Base-by-base conservation (phyloP, 768 basidiomycete genomes). In the Mycena leptocephala region DNA sequence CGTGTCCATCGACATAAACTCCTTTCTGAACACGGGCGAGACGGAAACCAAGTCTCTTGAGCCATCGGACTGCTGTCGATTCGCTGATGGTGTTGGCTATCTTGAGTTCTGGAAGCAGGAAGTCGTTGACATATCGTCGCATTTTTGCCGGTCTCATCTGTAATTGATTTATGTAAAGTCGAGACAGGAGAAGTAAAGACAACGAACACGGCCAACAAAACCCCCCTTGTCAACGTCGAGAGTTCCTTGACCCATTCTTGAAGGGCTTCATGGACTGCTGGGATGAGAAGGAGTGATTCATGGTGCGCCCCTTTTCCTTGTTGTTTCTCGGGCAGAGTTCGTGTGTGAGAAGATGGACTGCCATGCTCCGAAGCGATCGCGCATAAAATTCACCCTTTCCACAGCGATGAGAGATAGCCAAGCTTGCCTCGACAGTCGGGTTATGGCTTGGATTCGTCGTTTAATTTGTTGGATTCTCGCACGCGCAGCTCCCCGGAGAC, bases 251-350 rank as follows among this genome's bases (percentile, higher is more conserved):
- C 46, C 46, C 58, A 77, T 26, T 55, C 61, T 28, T 74, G 35
- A 14, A 74, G 66, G 3, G 51, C 48, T 13, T 41, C 48, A 24
- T 26, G 33, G 20, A 77, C 24, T 2, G 18, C 55, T 0, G 76
- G 76, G 30, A 51, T 41, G 16, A 74, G 48, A 10, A 77, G 46
- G 22, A 68, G 28, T 0, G 66, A 68, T 20, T 65, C 55, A 18
- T 77, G 76, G 26, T 56, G 37, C 6, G 48, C 76, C 3, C 71
- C 76, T 35, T 73, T 68, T 24, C 76, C 76, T n/a, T 77, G 76
- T 9, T 63, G 3, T 0, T 77, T 77, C 46, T 77, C 76, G 13
- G 76, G 76, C 0, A 77, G 66, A 22, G 11, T 10, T 66, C 76
- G n/a, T 65, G 73, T 2, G 7, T 5, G 2, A 73, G n/a, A 0